Percentiles rank a stretch among this genome's conserved stretches.
Conservation (phyloP, 345 rosid species). For the Pugionium dolabratum region DNA sequence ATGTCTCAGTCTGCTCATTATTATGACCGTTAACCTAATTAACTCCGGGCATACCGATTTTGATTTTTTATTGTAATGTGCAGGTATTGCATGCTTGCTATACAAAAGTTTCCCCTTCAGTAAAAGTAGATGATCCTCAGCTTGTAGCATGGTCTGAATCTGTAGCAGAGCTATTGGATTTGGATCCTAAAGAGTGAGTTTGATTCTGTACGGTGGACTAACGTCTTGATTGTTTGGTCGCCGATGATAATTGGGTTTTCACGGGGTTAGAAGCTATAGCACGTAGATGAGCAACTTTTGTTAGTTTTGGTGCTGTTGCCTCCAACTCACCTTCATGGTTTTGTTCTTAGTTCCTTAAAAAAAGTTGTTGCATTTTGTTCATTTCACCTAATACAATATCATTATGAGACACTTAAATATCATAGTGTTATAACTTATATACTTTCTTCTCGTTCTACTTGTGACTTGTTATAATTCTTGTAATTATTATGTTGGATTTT, state of each 20-base stretch:
- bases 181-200: slow-evolving; percentile 91
- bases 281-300: not conserved
- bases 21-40: not conserved
- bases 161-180: slow-evolving; percentile 72
- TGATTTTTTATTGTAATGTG: slow-evolving; percentile 11
- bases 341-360: not conserved
- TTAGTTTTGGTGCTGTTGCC: not conserved
- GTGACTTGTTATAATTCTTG: slow-evolving; percentile 10
- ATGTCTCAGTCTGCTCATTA: not conserved
- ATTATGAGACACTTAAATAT: not conserved
- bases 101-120: slow-evolving; percentile 84
- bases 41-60: not conserved
- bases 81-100: slow-evolving; percentile 93
- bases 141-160: slow-evolving; percentile 95
- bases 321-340: not conserved
- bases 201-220: slow-evolving; percentile 9
- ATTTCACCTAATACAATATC: not conserved
- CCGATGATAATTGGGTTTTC: not conserved
- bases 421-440: not conserved
- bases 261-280: not conserved
- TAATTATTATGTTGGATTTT: slow-evolving; percentile 23
- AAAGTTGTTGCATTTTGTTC: not conserved
- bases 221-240: not conserved
- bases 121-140: slow-evolving; percentile 82
- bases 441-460: not conserved